phyloP scores from a whole-genome alignment of 306 rosid genomes.

The Cucurbita moschata region DNA sequence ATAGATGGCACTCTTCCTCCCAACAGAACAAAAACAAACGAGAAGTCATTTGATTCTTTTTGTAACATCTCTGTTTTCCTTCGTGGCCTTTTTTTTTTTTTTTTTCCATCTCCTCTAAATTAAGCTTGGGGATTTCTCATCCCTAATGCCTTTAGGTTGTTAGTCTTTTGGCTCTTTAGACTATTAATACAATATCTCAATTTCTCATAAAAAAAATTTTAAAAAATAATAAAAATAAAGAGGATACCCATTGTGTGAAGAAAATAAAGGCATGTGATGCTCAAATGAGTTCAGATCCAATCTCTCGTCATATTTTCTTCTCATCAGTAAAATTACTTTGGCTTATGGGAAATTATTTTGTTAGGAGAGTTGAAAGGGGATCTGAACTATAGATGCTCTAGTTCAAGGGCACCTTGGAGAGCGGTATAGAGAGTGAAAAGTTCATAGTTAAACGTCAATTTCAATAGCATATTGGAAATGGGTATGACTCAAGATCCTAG shows the following conservation, averaged over 20 bases:
- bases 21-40: conserved; percentile 3
- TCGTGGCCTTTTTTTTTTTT: neutral
- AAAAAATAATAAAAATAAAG: neutral
- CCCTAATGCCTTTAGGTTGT: neutral
- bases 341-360: neutral
- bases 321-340: neutral
- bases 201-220: neutral
- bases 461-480: neutral
- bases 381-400: neutral
- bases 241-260: neutral
- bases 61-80: neutral
- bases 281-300: neutral
- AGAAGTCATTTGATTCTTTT: neutral
- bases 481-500: neutral
- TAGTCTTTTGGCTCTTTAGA: neutral
- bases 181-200: neutral
- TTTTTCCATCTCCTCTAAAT: neutral
- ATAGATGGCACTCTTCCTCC: conserved; percentile 29
- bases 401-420: neutral
- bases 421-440: neutral
- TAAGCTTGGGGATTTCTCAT: neutral
- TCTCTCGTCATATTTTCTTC: neutral
- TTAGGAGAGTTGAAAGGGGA: neutral
- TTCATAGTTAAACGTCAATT: neutral
- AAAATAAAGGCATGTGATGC: neutral